Evolutionary conservation across 192 early-diverging fungal genomes (phyloP).

Genomic region (Coemansia sp.): DNA sequence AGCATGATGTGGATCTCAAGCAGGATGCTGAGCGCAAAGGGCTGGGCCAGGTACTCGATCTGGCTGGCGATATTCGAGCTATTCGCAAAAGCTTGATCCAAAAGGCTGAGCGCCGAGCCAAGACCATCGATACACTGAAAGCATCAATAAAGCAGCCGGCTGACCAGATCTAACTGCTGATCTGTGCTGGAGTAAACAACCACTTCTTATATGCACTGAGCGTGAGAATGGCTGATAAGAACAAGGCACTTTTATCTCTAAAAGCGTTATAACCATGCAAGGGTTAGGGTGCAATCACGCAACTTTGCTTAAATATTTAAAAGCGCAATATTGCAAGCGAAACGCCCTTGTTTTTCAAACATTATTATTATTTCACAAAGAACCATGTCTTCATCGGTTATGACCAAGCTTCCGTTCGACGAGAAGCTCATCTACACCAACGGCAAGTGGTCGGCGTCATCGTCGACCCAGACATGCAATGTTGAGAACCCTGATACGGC

Average conservation of each 20-base stretch:
- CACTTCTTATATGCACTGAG: too few species aligned
- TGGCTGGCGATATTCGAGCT: slow-evolving; percentile 37
- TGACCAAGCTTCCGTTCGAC: slow-evolving; percentile 44
- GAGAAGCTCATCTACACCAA: slow-evolving; percentile 35
- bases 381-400: slow-evolving; percentile 3
- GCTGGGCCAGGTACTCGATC: slow-evolving; percentile 34
- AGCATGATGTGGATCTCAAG: slow-evolving; percentile 33
- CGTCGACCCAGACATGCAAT: slow-evolving; percentile 12
- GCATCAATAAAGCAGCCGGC: slow-evolving; percentile 9
- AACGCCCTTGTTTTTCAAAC: too few species aligned
- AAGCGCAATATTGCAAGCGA: too few species aligned
- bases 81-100: slow-evolving; percentile 37
- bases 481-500: slow-evolving; percentile 49
- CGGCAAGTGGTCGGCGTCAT: slow-evolving; percentile 32
- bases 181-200: too few species aligned
- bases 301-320: too few species aligned
- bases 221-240: too few species aligned
- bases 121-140: slow-evolving; percentile 25
- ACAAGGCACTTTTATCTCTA: too few species aligned
- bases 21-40: slow-evolving; percentile 17
- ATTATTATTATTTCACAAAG: too few species aligned
- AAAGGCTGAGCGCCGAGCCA: slow-evolving; percentile 38
- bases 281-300: too few species aligned
- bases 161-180: too few species aligned
- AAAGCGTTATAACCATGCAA: too few species aligned